A percentile compares a stretch with the other conserved stretches of the same genome.
Evolutionary conservation across 202 grass and related monocot species (phyloP).

Genomic region (Setaria viridis): DNA sequence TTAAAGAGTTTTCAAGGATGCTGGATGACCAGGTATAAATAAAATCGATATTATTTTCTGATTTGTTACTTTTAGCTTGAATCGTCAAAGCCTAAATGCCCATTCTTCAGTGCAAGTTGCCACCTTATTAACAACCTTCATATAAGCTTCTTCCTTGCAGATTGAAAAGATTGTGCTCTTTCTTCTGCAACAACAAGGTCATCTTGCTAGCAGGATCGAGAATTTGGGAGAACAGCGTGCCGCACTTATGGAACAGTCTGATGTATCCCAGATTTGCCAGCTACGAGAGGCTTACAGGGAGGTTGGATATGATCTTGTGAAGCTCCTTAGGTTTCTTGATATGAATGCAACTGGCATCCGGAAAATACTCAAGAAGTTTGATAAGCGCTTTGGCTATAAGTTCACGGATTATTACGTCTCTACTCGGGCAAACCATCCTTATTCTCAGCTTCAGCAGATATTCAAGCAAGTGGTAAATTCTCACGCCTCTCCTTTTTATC

Average conservation of each 20-base stretch:
- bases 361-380: slow-evolving; percentile 96
- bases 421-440: slow-evolving; percentile 90
- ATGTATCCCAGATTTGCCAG: slow-evolving; percentile 58
- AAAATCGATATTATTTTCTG: slow-evolving; percentile 11
- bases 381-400: slow-evolving; percentile 84
- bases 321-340: slow-evolving; percentile 91
- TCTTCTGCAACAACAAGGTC: slow-evolving; percentile 89
- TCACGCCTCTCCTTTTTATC: slow-evolving; percentile 25
- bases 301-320: slow-evolving; percentile 80
- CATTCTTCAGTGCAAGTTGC: neutral
- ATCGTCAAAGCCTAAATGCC: neutral
- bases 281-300: slow-evolving; percentile 73
- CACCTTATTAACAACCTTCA: slow-evolving; percentile 1
- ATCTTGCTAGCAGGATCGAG: slow-evolving; percentile 83
- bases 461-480: slow-evolving; percentile 97
- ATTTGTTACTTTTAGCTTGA: neutral
- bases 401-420: slow-evolving; percentile 93
- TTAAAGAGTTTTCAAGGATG: slow-evolving; percentile 92
- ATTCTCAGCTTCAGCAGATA: slow-evolving; percentile 92
- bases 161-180: slow-evolving; percentile 95
- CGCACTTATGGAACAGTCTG: slow-evolving; percentile 46
- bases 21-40: slow-evolving; percentile 88
- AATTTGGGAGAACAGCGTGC: slow-evolving; percentile 63
- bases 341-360: slow-evolving; percentile 94
- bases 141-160: slow-evolving; percentile 45